These are phyloP conservation scores for Elsinoe australis DNA, from an alignment of 2,329 filamentous ascomycete genomes.

Conservation along the genomic window DNA sequence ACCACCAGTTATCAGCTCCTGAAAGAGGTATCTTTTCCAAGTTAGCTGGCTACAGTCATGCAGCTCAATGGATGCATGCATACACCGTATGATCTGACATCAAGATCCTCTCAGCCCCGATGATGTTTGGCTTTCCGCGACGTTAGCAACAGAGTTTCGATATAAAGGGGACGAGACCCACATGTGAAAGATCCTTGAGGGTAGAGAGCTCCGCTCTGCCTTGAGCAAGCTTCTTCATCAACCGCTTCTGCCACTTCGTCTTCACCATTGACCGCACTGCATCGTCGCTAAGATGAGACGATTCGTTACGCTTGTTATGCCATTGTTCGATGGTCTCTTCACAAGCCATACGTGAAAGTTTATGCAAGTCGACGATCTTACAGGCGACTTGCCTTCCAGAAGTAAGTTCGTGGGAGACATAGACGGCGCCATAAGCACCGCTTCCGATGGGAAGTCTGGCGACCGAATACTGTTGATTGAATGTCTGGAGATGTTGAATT, in stretches of 20 bases:
- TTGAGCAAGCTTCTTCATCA: conserved; percentile 10
- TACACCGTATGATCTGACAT: conserved; percentile 45
- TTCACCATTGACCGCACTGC: background rate
- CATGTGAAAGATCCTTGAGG: conserved; percentile 47
- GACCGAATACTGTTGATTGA: conserved; percentile 44
- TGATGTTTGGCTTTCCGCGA: conserved; percentile 48
- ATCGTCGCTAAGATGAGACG: background rate
- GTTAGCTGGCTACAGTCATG: background rate
- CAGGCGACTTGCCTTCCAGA: conserved; percentile 58
- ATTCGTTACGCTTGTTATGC: background rate
- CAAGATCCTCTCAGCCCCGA: conserved; percentile 50
- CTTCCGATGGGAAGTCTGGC: conserved; percentile 45
- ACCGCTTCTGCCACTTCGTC: conserved; percentile 1
- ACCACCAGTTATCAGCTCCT: conserved; percentile 53
- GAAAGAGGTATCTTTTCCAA: conserved; percentile 48
- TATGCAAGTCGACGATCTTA: conserved; percentile 49
- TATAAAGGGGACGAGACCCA: conserved; percentile 25
- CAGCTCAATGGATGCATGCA: conserved; percentile 24
- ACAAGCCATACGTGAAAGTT: background rate
- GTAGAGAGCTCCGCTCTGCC: conserved; percentile 39
- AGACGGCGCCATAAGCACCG: conserved; percentile 49
- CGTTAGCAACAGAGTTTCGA: conserved; percentile 6
- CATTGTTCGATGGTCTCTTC: background rate
- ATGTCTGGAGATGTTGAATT: conserved; percentile 27
- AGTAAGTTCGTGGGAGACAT: conserved; percentile 46